Conservation (phyloP, 345 rosid species). For the Microthlaspi erraticum region DNA sequence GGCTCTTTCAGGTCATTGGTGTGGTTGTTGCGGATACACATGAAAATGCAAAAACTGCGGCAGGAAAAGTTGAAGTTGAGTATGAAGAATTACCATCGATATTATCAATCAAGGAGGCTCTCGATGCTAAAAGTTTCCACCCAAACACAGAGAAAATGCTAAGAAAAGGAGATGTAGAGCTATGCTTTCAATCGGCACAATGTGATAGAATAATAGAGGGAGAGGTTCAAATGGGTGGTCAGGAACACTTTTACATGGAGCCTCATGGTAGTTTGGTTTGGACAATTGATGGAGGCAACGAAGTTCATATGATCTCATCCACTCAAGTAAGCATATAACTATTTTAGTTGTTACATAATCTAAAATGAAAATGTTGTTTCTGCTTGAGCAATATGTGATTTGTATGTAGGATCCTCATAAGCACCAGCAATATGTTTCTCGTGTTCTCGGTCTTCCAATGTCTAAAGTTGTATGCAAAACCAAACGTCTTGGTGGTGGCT, state of each 20-base stretch:
- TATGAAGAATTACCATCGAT: conserved; percentile 82
- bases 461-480: conserved; percentile 94
- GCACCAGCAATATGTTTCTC: conserved; percentile 87
- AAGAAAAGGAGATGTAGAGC: conserved; percentile 86
- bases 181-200: conserved; percentile 71
- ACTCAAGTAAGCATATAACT: conserved; percentile 80
- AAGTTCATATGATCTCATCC: conserved; percentile 93
- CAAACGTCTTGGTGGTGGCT: conserved; percentile 94
- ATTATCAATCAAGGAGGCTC: conserved; percentile 84
- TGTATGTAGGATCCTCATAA: conserved; percentile 86
- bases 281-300: conserved; percentile 86
- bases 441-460: conserved; percentile 92
- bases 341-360: too few relatives aligned
- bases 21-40: conserved; percentile 93
- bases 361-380: not conserved
- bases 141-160: conserved; percentile 68
- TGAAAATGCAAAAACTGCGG: conserved; percentile 87
- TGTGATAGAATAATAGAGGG: conserved; percentile 82
- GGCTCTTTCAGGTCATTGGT: conserved; percentile 70
- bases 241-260: conserved; percentile 96
- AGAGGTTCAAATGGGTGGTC: conserved; percentile 93
- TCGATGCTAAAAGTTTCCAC: conserved; percentile 77
- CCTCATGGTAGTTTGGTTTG: conserved; percentile 87
- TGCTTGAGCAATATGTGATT: conserved; percentile 15
- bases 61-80: conserved; percentile 71